Base-by-base conservation (phyloP, 1,284 basidiomycete genomes). In the Apiotrichum siamense region DNA sequence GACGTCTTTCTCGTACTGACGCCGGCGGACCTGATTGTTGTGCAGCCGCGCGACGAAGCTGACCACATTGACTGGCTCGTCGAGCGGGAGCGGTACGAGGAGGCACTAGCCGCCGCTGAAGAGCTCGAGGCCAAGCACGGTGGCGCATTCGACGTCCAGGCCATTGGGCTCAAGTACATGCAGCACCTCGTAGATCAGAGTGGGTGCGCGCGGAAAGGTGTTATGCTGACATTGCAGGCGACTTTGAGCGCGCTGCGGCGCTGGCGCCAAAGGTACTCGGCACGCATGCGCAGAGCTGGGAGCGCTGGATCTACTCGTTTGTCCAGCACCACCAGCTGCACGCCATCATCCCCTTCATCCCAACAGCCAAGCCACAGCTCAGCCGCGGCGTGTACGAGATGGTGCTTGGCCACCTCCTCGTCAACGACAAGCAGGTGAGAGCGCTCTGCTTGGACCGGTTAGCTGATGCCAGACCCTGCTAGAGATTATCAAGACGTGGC, bases 51-150 rank as follows among this genome's bases (percentile, higher is more conserved):
- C 49, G 93, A 97, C 75, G 81, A 82, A 65, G 81, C 83, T 61
- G 96, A 99, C 70, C 92, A 96, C 66, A 83, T 98, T 41, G 79
- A 82, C 12, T 99, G 94, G 94, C 77, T 99, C 17, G 84, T 97
- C 17, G 89, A 97, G 64, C 80, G 83, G 56, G 79, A 82, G 66
- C 76, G 83, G 54, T 98, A 90, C 65, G 88, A 92, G 60, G 90
- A 96, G 64, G 96, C 96, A 0, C 76, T 98, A 54, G 81, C 80
- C 24, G 84, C 84, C 50, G 82, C 91, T n/a, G 91, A 96, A 71
- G 79, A 79, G 48, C 65, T 80, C 56, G 78, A 67, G 51, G 69
- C 72, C 31, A 60, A 71, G 58, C 72, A 77, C 52, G 70, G 70
- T 0, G 64, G 74, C 15, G 72, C 72, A 3, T 73, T 79, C 47